phyloP scores from a whole-genome alignment of 371 early-diverging fungal species.

The Fennellomyces sp. region DNA sequence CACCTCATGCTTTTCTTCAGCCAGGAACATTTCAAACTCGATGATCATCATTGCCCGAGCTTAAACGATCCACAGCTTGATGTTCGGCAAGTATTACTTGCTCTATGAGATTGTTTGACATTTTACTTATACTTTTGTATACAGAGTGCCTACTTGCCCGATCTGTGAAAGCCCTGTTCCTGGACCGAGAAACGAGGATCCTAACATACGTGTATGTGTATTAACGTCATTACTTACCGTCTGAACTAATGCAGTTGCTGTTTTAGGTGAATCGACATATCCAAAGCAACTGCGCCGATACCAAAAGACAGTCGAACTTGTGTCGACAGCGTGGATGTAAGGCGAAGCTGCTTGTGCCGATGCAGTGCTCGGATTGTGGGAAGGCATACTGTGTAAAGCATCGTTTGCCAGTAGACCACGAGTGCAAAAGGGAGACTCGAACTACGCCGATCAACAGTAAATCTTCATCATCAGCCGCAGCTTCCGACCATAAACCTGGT shows the following conservation, averaged over 20 bases:
- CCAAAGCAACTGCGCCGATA: conserved; percentile 58
- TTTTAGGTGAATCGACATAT: conserved; percentile 60
- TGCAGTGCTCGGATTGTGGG: conserved; percentile 59
- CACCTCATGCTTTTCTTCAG: too few species aligned
- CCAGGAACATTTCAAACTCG: conserved; percentile 64
- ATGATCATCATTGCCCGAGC: conserved; percentile 56
- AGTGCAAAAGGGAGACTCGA: conserved; percentile 28
- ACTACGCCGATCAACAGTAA: background rate
- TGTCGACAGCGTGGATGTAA: conserved; percentile 59
- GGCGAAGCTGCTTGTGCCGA: conserved; percentile 58
- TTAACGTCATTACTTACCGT: background rate
- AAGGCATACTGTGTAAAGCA: conserved; percentile 69
- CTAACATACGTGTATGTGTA: conserved; percentile 48
- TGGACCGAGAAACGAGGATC: conserved; percentile 63
- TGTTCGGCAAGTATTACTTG: conserved; percentile 33
- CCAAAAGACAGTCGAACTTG: conserved; percentile 52
- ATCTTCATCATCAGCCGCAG: background rate
- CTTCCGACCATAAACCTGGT: background rate
- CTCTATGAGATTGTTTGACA: background rate
- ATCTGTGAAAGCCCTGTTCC: conserved; percentile 68
- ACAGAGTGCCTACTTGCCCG: conserved; percentile 66
- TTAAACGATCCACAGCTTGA: conserved; percentile 49
- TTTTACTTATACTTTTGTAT: background rate
- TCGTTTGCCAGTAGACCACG: conserved; percentile 63
- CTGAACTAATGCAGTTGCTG: background rate